Conservation (phyloP, 495 filamentous ascomycete species). For the Polyplosphaeria fusca region DNA sequence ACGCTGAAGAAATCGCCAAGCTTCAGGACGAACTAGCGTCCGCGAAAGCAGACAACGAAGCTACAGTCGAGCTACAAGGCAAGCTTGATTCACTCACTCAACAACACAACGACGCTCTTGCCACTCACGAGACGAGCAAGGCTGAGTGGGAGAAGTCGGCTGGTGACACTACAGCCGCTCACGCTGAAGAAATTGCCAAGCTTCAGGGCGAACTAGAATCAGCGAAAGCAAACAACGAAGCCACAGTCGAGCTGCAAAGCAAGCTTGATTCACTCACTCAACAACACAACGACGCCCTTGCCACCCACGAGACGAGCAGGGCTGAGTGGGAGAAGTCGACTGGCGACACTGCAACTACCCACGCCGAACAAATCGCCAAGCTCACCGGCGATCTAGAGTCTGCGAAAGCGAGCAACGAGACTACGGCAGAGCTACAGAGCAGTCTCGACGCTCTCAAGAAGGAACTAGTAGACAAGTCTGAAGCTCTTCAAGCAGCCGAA, state of each 20-base stretch:
- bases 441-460: background rate
- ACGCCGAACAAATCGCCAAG: slow-evolving; percentile 11
- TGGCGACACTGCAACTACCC: slow-evolving; percentile 15
- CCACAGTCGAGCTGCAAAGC: slow-evolving; percentile 2
- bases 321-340: background rate
- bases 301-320: background rate
- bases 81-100: background rate
- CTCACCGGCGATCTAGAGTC: slow-evolving; percentile 5
- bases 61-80: background rate
- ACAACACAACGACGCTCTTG: background rate
- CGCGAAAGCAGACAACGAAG: background rate
- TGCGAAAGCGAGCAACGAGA: background rate
- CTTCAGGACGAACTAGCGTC: background rate
- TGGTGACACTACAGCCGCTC: background rate
- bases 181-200: slow-evolving; percentile 5
- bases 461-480: slow-evolving; percentile 12
- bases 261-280: slow-evolving; percentile 7
- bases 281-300: background rate
- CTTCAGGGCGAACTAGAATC: background rate
- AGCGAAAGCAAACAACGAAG: background rate
- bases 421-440: background rate
- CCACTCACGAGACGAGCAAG: background rate
- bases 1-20: slow-evolving; percentile 5
- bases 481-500: slow-evolving; percentile 14
- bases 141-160: background rate